phyloP scores from a whole-genome alignment of 2,329 filamentous ascomycete species.

The Fusarium xylarioides region DNA sequence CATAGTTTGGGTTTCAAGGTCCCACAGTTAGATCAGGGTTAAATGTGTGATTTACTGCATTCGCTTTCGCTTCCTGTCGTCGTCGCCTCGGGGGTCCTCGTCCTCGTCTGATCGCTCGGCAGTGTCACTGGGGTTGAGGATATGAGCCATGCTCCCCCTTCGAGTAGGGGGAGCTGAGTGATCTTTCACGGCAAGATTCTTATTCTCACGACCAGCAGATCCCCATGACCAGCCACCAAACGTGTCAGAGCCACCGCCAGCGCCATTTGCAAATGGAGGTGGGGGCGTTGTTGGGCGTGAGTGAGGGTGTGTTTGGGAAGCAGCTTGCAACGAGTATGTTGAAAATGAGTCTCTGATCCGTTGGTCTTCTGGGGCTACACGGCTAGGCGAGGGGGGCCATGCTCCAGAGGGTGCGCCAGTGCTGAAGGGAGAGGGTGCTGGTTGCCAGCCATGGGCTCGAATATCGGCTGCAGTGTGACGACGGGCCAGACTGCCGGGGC shows the following conservation, averaged over 20 bases:
- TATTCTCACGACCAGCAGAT: slow-evolving; percentile 60
- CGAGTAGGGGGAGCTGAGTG: slow-evolving; percentile 66
- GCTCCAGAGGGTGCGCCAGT: slow-evolving; percentile 61
- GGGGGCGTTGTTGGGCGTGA: slow-evolving; percentile 66
- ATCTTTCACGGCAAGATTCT: slow-evolving; percentile 62
- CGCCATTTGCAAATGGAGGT: slow-evolving; percentile 59
- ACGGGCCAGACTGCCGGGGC: slow-evolving; percentile 76
- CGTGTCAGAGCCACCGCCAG: slow-evolving; percentile 50
- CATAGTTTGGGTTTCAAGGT: neutral
- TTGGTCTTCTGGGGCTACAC: slow-evolving; percentile 61
- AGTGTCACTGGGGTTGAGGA: slow-evolving; percentile 68
- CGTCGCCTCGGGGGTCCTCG: slow-evolving; percentile 63
- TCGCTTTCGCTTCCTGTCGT: slow-evolving; percentile 70
- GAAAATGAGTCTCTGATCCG: slow-evolving; percentile 66
- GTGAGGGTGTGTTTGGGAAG: slow-evolving; percentile 54
- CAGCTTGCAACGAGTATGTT: slow-evolving; percentile 60
- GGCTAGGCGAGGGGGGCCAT: slow-evolving; percentile 65
- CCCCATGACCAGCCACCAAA: slow-evolving; percentile 68
- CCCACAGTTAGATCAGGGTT: neutral
- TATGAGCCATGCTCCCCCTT: slow-evolving; percentile 69
- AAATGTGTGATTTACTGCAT: slow-evolving; percentile 60
- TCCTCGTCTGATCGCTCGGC: slow-evolving; percentile 65
- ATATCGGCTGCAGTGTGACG: slow-evolving; percentile 97
- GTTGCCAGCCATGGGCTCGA: slow-evolving; percentile 83
- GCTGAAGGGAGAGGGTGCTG: slow-evolving; percentile 69